Percentiles rank a stretch among this genome's conserved stretches.
Conservation (phyloP, 495 filamentous ascomycete genomes). For the Aspergillus ostianus region DNA sequence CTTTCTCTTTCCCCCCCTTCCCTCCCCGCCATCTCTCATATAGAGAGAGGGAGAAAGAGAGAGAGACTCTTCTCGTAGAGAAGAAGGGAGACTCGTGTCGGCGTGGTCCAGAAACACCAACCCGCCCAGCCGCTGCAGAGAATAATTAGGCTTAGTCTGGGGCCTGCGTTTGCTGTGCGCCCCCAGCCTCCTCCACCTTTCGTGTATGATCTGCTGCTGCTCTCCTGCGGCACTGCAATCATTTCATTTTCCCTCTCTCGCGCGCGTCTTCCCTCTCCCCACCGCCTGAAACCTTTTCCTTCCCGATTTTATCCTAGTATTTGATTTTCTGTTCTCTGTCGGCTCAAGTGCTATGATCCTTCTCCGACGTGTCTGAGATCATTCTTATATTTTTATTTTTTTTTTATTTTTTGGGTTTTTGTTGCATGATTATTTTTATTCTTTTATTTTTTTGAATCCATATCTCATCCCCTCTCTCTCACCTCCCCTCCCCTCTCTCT, state of each 20-base stretch:
- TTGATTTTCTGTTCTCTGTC: constrained; percentile 4
- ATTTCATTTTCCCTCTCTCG: constrained; percentile 19
- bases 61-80: not conserved
- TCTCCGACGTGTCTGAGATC: constrained; percentile 18
- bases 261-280: constrained; percentile 5
- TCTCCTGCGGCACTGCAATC: constrained; percentile 21
- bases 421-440: constrained; percentile 8
- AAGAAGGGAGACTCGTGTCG: not conserved
- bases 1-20: constrained; percentile 6
- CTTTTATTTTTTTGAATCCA: constrained; percentile 15
- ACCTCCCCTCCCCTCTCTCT: constrained; percentile 23
- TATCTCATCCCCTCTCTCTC: constrained; percentile 18
- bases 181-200: constrained; percentile 27
- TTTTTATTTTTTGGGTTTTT: constrained; percentile 10
- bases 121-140: constrained; percentile 20
- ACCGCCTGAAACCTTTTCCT: constrained; percentile 11
- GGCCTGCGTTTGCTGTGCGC: constrained; percentile 29
- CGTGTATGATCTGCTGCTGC: constrained; percentile 25
- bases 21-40: constrained; percentile 9
- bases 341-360: constrained; percentile 12
- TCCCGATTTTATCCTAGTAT: not conserved
- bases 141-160: constrained; percentile 21
- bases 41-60: not conserved
- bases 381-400: constrained; percentile 12
- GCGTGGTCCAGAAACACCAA: constrained; percentile 16